Percentiles rank a stretch among this genome's conserved stretches.
These are phyloP conservation scores for Epichloe elymi DNA, from an alignment of 2,329 filamentous ascomycete genomes.

Conservation along the genomic window DNA sequence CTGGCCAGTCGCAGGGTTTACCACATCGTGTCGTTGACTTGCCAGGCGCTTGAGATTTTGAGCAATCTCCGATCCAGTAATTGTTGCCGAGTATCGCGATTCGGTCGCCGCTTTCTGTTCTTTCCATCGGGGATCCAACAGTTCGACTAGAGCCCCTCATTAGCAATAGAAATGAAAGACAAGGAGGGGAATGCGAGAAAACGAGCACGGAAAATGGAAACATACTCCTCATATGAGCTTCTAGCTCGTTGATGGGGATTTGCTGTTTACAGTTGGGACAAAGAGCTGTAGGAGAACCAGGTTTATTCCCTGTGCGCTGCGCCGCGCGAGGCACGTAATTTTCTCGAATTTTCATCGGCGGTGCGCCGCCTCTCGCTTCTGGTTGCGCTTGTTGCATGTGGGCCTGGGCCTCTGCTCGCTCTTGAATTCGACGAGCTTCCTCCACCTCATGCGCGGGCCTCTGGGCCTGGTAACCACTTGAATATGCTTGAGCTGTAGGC, in stretches of 20 bases:
- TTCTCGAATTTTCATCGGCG: slow-evolving; percentile 78
- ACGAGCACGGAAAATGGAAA: background rate
- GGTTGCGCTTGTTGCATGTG: slow-evolving; percentile 65
- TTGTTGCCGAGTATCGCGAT: slow-evolving; percentile 69
- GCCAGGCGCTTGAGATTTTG: slow-evolving; percentile 93
- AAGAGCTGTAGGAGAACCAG: slow-evolving; percentile 53
- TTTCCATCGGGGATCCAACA: slow-evolving; percentile 89
- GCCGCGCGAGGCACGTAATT: slow-evolving; percentile 84
- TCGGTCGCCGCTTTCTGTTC: slow-evolving; percentile 88
- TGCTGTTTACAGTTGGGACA: slow-evolving; percentile 91
- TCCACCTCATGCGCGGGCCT: slow-evolving; percentile 42
- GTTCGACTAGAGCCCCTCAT: slow-evolving; percentile 49
- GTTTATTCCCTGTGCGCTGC: slow-evolving; percentile 53
- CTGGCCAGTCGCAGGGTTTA: slow-evolving; percentile 60
- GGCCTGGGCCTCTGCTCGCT: slow-evolving; percentile 44
- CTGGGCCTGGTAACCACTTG: slow-evolving; percentile 16
- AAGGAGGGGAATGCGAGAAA: background rate
- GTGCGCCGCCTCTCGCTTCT: slow-evolving; percentile 55
- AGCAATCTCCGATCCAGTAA: slow-evolving; percentile 76
- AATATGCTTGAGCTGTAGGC: slow-evolving; percentile 25
- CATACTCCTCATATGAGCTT: slow-evolving; percentile 81
- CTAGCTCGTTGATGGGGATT: slow-evolving; percentile 75
- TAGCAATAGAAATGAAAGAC: background rate
- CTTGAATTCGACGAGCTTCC: slow-evolving; percentile 49
- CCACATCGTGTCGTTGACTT: slow-evolving; percentile 76